These are phyloP conservation scores for Colletotrichum lindemuthianum DNA, from an alignment of 2,329 filamentous ascomycete species.

Conservation along the genomic window DNA sequence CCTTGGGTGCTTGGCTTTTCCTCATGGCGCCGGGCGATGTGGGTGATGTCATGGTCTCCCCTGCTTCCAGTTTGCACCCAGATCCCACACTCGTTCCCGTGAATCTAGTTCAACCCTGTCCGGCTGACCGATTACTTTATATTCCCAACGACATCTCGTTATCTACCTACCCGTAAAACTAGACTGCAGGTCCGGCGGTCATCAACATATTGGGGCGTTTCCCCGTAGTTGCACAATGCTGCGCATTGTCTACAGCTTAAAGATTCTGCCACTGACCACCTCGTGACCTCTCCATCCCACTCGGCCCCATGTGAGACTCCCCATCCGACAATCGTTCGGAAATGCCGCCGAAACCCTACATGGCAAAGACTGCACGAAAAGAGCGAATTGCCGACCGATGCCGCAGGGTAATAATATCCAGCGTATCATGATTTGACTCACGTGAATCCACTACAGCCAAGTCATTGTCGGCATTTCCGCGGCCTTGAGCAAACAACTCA, in stretches of 20 bases:
- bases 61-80: constrained; percentile 1
- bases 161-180: constrained; percentile 9
- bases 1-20: neutral
- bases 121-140: constrained; percentile 1
- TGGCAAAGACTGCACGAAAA: neutral
- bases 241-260: neutral
- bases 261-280: neutral
- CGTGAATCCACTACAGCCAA: neutral
- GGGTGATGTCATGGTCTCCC: constrained; percentile 26
- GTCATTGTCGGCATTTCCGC: constrained; percentile 20
- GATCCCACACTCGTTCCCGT: neutral
- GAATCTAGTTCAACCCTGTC: neutral
- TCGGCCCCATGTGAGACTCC: neutral
- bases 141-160: constrained; percentile 2
- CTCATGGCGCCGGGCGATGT: neutral
- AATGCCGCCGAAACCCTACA: neutral
- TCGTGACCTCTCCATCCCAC: neutral
- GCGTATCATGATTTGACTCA: neutral
- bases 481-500: constrained; percentile 1
- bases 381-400: neutral
- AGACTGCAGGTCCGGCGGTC: neutral
- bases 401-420: neutral
- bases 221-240: neutral
- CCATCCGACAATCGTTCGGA: neutral
- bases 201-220: neutral